Percentiles rank a stretch among this genome's conserved stretches.
These are phyloP conservation scores for Phytophthora cajani DNA, from an alignment of 352 stramenopile genomes.

Conservation along the genomic window DNA sequence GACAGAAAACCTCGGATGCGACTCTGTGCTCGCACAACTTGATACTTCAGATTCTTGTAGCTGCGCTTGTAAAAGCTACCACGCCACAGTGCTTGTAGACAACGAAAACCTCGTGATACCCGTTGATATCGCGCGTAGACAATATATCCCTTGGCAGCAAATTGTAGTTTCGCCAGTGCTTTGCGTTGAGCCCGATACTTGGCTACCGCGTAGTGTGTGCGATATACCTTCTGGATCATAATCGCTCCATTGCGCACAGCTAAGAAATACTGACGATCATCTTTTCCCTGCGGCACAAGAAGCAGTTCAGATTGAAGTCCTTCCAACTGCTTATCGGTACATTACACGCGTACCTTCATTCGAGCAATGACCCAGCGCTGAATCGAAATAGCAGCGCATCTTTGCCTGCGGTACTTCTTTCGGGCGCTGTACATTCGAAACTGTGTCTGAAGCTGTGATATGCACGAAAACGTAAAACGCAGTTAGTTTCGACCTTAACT, in stretches of 20 bases:
- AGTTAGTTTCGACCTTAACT: conserved; percentile 5
- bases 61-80: conserved; percentile 67
- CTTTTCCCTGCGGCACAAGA: conserved; percentile 29
- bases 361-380: conserved; percentile 59
- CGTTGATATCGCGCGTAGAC: conserved; percentile 53
- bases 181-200: conserved; percentile 36
- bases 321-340: not conserved
- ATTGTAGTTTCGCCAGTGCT: conserved; percentile 49
- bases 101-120: conserved; percentile 51
- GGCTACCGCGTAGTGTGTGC: conserved; percentile 38
- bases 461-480: not conserved
- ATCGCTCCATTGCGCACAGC: conserved; percentile 42
- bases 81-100: conserved; percentile 73
- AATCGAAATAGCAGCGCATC: conserved; percentile 51
- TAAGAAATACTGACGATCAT: conserved; percentile 41
- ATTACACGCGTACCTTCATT: conserved; percentile 49
- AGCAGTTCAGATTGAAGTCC: conserved; percentile 3
- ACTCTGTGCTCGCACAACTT: conserved; percentile 73
- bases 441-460: conserved; percentile 69
- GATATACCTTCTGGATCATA: conserved; percentile 52
- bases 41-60: conserved; percentile 67
- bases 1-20: conserved; percentile 64
- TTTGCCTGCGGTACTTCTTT: conserved; percentile 53
- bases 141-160: conserved; percentile 58
- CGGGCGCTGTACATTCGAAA: conserved; percentile 74